A percentile compares a stretch with the other conserved stretches of the same genome.
Conservation (phyloP, 805 yeast species). For the Vanderwaltozyma verrucispora region DNA sequence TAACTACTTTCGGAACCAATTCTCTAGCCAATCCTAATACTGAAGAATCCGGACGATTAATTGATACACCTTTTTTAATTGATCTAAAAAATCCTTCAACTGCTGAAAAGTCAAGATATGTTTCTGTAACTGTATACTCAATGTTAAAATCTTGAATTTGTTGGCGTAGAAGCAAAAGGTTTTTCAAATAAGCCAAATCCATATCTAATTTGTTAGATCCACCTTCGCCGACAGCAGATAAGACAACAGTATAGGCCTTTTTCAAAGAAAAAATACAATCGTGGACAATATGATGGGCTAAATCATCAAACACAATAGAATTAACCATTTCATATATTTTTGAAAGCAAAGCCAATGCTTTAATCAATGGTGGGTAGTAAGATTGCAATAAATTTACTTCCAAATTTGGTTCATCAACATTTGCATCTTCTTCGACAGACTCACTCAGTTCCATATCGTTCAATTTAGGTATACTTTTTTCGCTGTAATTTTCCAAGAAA, state of each 20-base stretch:
- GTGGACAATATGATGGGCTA: conserved; percentile 81
- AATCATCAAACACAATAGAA: conserved; percentile 71
- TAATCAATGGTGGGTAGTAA: conserved; percentile 63
- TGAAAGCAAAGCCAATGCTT: conserved; percentile 58
- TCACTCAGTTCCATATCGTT: no score
- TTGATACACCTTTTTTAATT: conserved; percentile 15
- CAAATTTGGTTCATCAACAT: conserved; percentile 11
- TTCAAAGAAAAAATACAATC: conserved; percentile 57
- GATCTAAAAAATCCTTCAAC: conserved; percentile 42
- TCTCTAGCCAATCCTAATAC: conserved; percentile 47
- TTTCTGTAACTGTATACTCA: conserved; percentile 60
- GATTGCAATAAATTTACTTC: conserved; percentile 24
- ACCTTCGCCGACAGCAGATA: conserved; percentile 31
- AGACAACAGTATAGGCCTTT: conserved; percentile 37
- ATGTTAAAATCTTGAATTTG: conserved; percentile 73
- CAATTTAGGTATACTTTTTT: conserved; percentile 1
- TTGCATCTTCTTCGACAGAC: conserved; percentile 17
- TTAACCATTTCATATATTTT: conserved; percentile 73
- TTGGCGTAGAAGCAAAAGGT: conserved; percentile 57
- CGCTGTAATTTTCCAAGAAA: neutral
- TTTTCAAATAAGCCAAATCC: conserved; percentile 58
- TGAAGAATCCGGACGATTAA: conserved; percentile 7
- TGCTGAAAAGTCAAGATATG: conserved; percentile 74
- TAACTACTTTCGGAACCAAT: conserved; percentile 69
- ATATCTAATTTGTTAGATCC: conserved; percentile 35